Base-by-base conservation (phyloP, 495 filamentous ascomycete species). In the Penicillium flavigenum region DNA sequence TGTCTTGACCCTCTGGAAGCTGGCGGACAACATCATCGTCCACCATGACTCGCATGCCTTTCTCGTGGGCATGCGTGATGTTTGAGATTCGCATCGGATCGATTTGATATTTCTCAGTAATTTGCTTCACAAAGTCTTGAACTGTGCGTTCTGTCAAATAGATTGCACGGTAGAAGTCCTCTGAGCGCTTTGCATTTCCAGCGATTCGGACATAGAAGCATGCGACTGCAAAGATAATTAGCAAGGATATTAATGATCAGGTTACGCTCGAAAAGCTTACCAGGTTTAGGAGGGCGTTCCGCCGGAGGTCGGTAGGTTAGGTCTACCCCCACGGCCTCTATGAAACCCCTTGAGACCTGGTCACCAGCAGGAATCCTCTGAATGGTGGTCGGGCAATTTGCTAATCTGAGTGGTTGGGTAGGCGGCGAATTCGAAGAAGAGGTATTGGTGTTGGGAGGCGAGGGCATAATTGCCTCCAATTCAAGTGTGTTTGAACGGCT, bases 241-340 rank as follows among this genome's bases (percentile, higher is more conserved):
- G 50, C n/a, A 45, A 45, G 20, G 26, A 32, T 9, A 48, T 31
- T 22, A 27, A 29, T 5, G 20, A 24, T 11, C 19, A 12, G 9
- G 20, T 32, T 29, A 16, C 4, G 11, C 1, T 29, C 41, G 3
- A 14, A 47, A 20, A 60, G 77, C 82, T 72, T 76, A 85, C 85
- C 77, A 41, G 88, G 86, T 67, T 91, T 95, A 17, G 82, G 72
- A 3, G 79, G 72, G 45, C 80, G 81, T 59, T 96, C 89, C 7
- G 80, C 72, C 4, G 94, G 93, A 32, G 94, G 88, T 52, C 87
- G 83, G 67, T 99, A 99, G 0, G 81, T 78, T 11, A 85, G 79
- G 71, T 99, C 95, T 26, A 98, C 90, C 39, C 88, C 94, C 7
- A 96, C 73, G 1, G 91, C 92, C 67, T 99, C 93, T 55, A 98